Evolutionary conservation across 352 stramenopile species (phyloP), one percentile per base, ranked within the genome.

Genomic region (Aphanomyces invadans): DNA sequence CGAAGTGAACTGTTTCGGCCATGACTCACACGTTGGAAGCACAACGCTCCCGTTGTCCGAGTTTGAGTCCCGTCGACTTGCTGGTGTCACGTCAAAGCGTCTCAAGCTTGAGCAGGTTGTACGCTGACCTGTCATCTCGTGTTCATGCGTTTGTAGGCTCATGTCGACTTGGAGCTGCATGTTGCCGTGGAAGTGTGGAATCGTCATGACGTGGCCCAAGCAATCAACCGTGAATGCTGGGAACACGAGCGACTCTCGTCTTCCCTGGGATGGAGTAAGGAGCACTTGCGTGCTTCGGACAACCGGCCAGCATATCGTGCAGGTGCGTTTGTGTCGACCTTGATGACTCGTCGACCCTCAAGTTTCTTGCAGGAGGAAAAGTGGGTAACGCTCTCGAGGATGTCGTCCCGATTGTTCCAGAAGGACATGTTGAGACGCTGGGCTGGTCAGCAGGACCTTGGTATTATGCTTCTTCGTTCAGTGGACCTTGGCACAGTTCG

Each of bases 401-500:
- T 7, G 28, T 63, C 4, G 55, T 48, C 15, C 33, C 59, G 25
- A 33, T 44, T 10, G 44, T 33, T n/a, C 55, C 55, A 4, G 23
- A 28, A 3, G 29, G 29, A 15, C 48, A 57, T 31, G 33, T 67
- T 9, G 28, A 42, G 49, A 57, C 60, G 60, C 33, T 67, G 17
- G 60, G 60, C 3, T 67, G 42, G 42, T 29, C 60, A 4, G 25
- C 60, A 10, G 60, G 48, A 11, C 11, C 39, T 4, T 67, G 60
- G 60, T 67, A 59, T 44, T 67, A 67, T 17, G 60, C 60, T 19
- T 26, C 38, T 19, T 45, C 42, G 7, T 67, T 67, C 26, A 26
- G n/a, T 15, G 60, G 60, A 1, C 60, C 60, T 11, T 67, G 60
- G 60, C 60, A 67, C 38, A 67, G 25, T 33, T 60, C 60, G 17